Base-by-base conservation (phyloP, 2,329 filamentous ascomycete genomes). In the Chrysoporthe cubensis region DNA sequence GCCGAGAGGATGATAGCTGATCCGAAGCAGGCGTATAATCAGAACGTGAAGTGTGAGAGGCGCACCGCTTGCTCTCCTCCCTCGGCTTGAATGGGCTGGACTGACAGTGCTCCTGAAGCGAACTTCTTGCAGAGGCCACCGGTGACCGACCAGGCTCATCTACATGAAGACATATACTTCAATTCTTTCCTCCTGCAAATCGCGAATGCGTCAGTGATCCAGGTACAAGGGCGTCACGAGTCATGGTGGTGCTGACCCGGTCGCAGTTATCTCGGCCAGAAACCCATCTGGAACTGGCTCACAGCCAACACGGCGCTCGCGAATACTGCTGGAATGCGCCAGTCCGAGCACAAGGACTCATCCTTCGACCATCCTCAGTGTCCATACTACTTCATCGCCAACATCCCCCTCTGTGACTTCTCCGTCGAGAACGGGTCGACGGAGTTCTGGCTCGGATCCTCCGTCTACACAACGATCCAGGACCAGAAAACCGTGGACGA, bases 401-500 rank as follows among this genome's bases (percentile, higher is more conserved):
- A 80, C 68, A 71, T 79, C 9, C 77, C 78, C 4, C 74, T 80
- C n/a, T 76, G 74, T 68, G 71, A 76, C 66, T 79, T 80, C 72
- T 74, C 70, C 56, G 62, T 68, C 2, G 73, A 69, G 32, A 80
- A 77, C 64, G 79, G 79, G 37, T 72, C 77, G 1, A 80, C 79
- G 3, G 79, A 80, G 71, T 80, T 80, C 71, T 80, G 78, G 78
- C 76, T 80, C 7, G 79, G 79, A 3, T 77, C 77, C n/a, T 77
- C 80, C 69, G 75, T 74, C 16, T 71, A 72, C 69, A 78, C 78
- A 4, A 72, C 72, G 1, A 69, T 72, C 34, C 62, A 58, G 14
- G 76, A 80, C 66, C 77, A 80, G 72, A 71, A 73, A 48, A 62
- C 74, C 44, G 74, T 76, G 16, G 73, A 72, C 0, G 65, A 70